Evolutionary conservation across 768 basidiomycete species (phyloP).

Genomic region (Coprinopsis cinerea): DNA sequence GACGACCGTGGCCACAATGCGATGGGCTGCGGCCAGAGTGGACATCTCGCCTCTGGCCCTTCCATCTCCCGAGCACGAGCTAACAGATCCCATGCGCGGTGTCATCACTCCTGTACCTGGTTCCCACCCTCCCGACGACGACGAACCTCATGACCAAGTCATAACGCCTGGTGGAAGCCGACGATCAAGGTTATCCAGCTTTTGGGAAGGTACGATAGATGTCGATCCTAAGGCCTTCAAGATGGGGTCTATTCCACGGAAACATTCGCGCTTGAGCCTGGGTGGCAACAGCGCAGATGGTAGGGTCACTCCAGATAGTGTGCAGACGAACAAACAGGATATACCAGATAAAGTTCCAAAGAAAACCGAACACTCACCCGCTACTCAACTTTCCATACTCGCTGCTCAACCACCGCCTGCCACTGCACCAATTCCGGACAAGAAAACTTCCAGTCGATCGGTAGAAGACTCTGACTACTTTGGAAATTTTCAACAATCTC

Average conservation of each 20-base stretch:
- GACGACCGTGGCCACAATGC: conserved; percentile 74
- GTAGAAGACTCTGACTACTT: conserved; percentile 6
- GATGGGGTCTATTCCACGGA: background rate
- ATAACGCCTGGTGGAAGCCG: conserved; percentile 45
- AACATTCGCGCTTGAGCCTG: background rate
- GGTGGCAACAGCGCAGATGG: background rate
- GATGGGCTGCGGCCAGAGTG: conserved; percentile 78
- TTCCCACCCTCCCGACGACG: conserved; percentile 35
- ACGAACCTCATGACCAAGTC: conserved; percentile 22
- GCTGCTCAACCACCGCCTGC: conserved; percentile 7
- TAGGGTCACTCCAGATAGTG: background rate
- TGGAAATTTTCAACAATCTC: background rate
- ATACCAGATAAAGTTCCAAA: too few species aligned
- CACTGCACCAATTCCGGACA: conserved; percentile 2
- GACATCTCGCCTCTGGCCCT: conserved; percentile 83
- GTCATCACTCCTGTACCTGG: conserved; percentile 63
- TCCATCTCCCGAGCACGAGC: conserved; percentile 87
- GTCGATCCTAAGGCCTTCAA: conserved; percentile 29
- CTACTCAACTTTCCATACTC: conserved; percentile 5
- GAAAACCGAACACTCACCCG: too few species aligned
- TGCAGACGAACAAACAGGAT: background rate
- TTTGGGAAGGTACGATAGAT: conserved; percentile 76
- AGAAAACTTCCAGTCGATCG: background rate
- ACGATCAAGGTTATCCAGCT: conserved; percentile 55
- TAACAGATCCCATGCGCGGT: conserved; percentile 85